Base-by-base conservation (phyloP, 108 stramenopile species). In the Stephanodiscus minutulus region DNA sequence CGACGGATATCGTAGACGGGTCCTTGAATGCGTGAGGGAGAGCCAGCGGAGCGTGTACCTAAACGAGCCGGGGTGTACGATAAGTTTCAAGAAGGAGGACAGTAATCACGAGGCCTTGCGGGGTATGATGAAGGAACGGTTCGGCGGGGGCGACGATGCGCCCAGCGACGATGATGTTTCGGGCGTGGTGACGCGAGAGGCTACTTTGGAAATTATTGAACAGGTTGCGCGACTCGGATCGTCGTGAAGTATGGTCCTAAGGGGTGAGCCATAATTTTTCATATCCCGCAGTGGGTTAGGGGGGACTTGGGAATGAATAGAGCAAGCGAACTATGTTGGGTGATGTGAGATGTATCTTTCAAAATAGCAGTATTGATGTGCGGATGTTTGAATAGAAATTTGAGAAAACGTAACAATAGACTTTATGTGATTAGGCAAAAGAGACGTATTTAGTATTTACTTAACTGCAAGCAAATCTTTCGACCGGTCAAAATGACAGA, bases 1-100 rank as follows among this genome's bases (percentile, higher is more conserved):
- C 2, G 79, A 79, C 22, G 87, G 61, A 11, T 94, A 86, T 70
- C 70, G 87, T 33, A 76, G 85, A 55, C 71, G 84, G 61, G 90
- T 94, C 11, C 85, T 85, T 18, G 79, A 75, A 25, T 94, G 91
- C 68, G 91, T 94, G 29, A 75, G 74, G 43, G 85, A 87, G 77
- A 87, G 86, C 12, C 93, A 94, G 66, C 86, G 85, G 81, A 73
- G 82, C n/a, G 81, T 90, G 18, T 94, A 79, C 73, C 70, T 84
- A 61, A 91, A 90, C 58, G 83, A 85, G 7, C 79, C 83, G 6
- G 86, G 85, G 10, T 85, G 88, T 37, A 90, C 88, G 21, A 80
- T 86, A 10, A 70, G 72, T 47, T 90, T 91, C 53, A 88, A 85
- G 6, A 86, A 94, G 70, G 93, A 91, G 53, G 52, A 81, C 18